These are phyloP conservation scores for Synchytrium microbalum DNA, from an alignment of 371 early-diverging fungal genomes.

Conservation along the genomic window DNA sequence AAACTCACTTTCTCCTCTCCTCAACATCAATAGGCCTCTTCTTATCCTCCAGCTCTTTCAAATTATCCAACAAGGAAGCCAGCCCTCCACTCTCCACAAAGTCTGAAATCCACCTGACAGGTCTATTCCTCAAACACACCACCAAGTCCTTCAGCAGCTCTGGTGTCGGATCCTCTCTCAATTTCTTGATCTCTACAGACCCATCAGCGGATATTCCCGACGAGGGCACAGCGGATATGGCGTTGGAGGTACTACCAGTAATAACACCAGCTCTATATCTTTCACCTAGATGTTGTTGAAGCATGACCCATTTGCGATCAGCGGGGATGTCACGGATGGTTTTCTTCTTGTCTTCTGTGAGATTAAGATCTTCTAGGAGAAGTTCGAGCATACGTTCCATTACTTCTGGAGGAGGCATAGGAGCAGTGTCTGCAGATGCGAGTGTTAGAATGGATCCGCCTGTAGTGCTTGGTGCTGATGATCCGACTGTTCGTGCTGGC, in stretches of 20 bases:
- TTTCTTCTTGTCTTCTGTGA: constrained; percentile 41
- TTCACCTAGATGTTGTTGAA: constrained; percentile 40
- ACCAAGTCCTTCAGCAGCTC: too few species aligned
- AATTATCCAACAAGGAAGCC: too few species aligned
- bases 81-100: too few species aligned
- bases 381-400: constrained; percentile 40
- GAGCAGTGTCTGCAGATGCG: not conserved
- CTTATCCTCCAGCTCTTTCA: too few species aligned
- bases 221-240: too few species aligned
- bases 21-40: too few species aligned
- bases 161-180: too few species aligned
- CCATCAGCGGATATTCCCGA: too few species aligned
- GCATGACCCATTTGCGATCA: constrained; percentile 48
- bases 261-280: constrained; percentile 29
- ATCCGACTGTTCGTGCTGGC: not conserved
- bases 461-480: not conserved
- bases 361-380: constrained; percentile 42
- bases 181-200: constrained; percentile 32
- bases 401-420: constrained; percentile 26
- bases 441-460: not conserved
- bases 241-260: too few species aligned
- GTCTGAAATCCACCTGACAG: too few species aligned
- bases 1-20: too few species aligned
- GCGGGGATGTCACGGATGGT: constrained; percentile 29
- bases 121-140: too few species aligned